Percentiles rank a stretch among this genome's conserved stretches.
These are phyloP conservation scores for Calcarisporium arbuscula DNA, from an alignment of 2,329 filamentous ascomycete genomes.

Conservation along the genomic window DNA sequence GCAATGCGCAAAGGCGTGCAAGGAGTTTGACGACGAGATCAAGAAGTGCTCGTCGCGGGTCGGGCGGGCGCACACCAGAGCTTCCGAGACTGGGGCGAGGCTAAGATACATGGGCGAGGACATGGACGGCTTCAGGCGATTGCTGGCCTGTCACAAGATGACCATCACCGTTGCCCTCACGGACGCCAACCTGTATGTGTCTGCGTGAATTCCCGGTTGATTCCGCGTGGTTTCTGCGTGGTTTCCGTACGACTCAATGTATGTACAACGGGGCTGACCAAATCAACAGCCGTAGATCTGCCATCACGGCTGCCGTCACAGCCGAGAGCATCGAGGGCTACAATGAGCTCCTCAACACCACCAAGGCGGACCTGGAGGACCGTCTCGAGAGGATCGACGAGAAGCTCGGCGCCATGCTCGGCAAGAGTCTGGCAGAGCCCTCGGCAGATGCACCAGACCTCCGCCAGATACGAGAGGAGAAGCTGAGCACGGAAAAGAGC, in stretches of 20 bases:
- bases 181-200: conserved; percentile 15
- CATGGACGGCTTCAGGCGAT: conserved; percentile 31
- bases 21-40: conserved; percentile 33
- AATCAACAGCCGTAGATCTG: conserved; percentile 6
- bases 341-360: conserved; percentile 7
- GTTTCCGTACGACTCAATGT: too few relatives aligned
- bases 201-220: too few relatives aligned
- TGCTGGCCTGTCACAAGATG: conserved; percentile 33
- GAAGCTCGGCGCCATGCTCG: conserved; percentile 9
- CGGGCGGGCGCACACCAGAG: too few relatives aligned
- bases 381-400: conserved; percentile 10
- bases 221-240: too few relatives aligned
- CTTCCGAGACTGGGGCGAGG: conserved; percentile 27
- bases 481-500: conserved; percentile 14
- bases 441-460: conserved; percentile 4
- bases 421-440: not conserved
- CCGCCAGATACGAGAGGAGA: conserved; percentile 11
- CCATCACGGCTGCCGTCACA: conserved; percentile 5
- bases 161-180: conserved; percentile 15
- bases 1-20: conserved; percentile 34
- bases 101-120: conserved; percentile 37
- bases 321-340: conserved; percentile 9
- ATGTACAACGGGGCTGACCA: too few relatives aligned
- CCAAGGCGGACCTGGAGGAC: conserved; percentile 10
- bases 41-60: conserved; percentile 22